Base-by-base conservation (phyloP, 352 stramenopile species). In the Phytopythium oedochilum region DNA sequence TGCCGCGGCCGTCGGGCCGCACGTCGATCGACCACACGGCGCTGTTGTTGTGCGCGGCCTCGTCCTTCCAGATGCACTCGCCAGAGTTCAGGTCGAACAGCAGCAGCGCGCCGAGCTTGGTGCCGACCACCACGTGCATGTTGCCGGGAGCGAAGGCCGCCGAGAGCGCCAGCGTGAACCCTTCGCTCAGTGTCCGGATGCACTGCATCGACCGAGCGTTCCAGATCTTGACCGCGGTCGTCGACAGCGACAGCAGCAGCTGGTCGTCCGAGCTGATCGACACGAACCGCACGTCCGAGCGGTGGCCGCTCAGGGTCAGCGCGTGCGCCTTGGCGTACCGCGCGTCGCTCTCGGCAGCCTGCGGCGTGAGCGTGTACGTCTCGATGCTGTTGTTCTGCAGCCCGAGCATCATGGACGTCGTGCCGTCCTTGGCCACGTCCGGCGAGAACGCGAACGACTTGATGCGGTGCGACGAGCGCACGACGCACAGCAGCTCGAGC, bases 11-110 rank as follows among this genome's bases (percentile, higher is more conserved):
- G 42, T 97, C 87, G 9, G 88, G 83, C 43, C 96, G 81, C 34
- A 99, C 79, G 62, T 98, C 97, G 34, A 99, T 88, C 20, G 86
- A 97, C 96, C 96, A 99, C 46, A 99, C 91, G 5, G 96, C 94
- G 50, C 88, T 96, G 49, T 95, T 89, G 56, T 99, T 88, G 68
- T 91, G 96, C 1, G 83, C 88, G 20, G 77, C 72, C 45, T 92
- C 86, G 23, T 94, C 78, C 54, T 90, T 88, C 71, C 81, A 94
- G 50, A 94, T 89, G 60, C 84, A 94, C 62, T 99, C 97, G 40
- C 96, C 97, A 26, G 92, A 97, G 63, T 96, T 96, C 44, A 98
- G 73, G 61, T 99, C 97, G 35, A 98, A 89, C 3, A 98, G 60
- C 28, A 98, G 62, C 26, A 98, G 55, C 18, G 91, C 83, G n/a